Evolutionary conservation across 1,139 yeast species (phyloP).

Genomic region (Scheffersomyces lignicola): DNA sequence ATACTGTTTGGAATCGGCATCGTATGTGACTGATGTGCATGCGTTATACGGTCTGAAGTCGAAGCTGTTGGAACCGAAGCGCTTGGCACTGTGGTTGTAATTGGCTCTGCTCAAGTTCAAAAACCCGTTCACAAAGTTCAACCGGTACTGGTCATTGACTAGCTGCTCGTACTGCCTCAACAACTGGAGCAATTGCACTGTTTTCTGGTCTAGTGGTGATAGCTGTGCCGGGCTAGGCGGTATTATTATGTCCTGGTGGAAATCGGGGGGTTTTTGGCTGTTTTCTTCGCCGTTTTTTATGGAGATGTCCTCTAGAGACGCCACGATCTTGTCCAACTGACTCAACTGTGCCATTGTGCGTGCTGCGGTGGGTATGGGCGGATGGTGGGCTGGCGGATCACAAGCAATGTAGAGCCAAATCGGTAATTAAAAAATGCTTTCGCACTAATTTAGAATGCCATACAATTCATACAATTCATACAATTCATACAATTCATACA

Average conservation of each 20-base stretch:
- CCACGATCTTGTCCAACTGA: constrained; percentile 5
- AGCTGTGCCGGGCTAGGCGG: constrained; percentile 3
- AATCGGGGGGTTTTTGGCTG: not conserved
- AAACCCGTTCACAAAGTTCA: constrained; percentile 30
- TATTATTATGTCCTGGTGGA: not conserved
- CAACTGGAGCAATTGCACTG: constrained; percentile 23
- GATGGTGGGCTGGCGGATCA: no score
- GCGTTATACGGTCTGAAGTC: constrained; percentile 35
- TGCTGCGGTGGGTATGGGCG: no score
- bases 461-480: no score
- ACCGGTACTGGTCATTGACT: constrained; percentile 19
- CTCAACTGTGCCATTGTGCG: no score
- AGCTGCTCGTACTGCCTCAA: constrained; percentile 31
- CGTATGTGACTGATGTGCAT: constrained; percentile 17
- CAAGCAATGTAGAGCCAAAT: no score
- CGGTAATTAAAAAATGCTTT: no score
- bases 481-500: no score
- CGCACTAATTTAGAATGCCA: no score
- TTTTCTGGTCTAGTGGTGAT: constrained; percentile 17
- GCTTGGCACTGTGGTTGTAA: constrained; percentile 21
- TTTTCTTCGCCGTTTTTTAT: not conserved
- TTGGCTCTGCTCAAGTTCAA: constrained; percentile 43
- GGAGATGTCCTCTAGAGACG: constrained; percentile 6
- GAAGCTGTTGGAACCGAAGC: constrained; percentile 23
- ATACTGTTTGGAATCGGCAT: constrained; percentile 9